phyloP scores from a whole-genome alignment of 495 filamentous ascomycete species.

The Xylaria venustula region DNA sequence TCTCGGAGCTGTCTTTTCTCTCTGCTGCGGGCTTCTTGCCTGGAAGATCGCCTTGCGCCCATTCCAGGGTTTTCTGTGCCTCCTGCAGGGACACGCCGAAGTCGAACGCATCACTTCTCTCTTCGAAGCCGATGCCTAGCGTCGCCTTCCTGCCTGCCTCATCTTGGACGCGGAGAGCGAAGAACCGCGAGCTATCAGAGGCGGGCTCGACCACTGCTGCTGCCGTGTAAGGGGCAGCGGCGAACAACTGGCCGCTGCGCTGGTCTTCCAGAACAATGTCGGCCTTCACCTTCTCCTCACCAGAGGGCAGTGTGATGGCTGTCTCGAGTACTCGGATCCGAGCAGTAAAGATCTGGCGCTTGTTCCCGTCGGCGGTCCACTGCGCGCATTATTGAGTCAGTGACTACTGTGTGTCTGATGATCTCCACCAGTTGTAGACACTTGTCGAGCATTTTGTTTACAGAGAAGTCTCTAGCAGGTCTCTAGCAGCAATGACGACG shows the following conservation, averaged over 20 bases:
- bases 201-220: constrained; percentile 64
- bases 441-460: too few species aligned
- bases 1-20: constrained; percentile 43
- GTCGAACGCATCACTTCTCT: constrained; percentile 78
- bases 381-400: constrained; percentile 9
- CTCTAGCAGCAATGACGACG: background rate
- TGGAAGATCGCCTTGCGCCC: constrained; percentile 17
- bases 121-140: constrained; percentile 83
- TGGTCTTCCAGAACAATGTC: constrained; percentile 76
- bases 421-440: background rate
- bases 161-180: constrained; percentile 73
- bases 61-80: constrained; percentile 56
- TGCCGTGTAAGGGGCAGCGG: constrained; percentile 69
- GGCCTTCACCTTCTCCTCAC: constrained; percentile 57
- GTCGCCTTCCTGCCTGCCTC: constrained; percentile 67
- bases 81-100: constrained; percentile 79
- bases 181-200: constrained; percentile 73
- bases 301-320: constrained; percentile 43
- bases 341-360: constrained; percentile 75
- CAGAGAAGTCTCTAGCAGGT: too few species aligned
- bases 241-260: constrained; percentile 68
- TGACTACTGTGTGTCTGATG: background rate
- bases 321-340: constrained; percentile 79
- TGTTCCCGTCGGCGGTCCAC: constrained; percentile 70
- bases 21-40: constrained; percentile 28